Conservation (phyloP, 345 rosid species). For the Ricinus communis region DNA sequence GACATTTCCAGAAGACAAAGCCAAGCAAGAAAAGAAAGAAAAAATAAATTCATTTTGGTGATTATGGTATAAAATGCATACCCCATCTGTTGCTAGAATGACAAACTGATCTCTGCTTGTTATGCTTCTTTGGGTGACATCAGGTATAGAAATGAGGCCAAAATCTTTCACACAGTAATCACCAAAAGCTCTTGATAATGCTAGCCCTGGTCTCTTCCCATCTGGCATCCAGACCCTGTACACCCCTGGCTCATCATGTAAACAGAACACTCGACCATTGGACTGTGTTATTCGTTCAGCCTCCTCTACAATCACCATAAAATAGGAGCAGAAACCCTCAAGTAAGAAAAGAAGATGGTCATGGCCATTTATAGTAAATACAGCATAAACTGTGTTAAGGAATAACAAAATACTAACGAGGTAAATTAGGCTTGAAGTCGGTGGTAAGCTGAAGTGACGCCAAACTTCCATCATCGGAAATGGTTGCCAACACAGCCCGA, state of each 20-base stretch:
- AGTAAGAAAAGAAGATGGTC: background rate
- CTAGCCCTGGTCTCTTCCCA: slow-evolving; percentile 61
- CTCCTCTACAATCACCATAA: slow-evolving; percentile 56
- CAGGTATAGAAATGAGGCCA: slow-evolving; percentile 78
- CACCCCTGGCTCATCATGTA: slow-evolving; percentile 76
- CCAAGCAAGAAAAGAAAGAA: background rate
- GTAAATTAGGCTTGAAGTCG: slow-evolving; percentile 85
- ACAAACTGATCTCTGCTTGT: slow-evolving; percentile 66
- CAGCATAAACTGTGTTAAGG: background rate
- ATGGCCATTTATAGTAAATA: background rate
- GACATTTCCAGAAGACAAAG: no score
- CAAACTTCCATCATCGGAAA: slow-evolving; percentile 47
- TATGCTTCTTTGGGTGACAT: slow-evolving; percentile 55
- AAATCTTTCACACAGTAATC: slow-evolving; percentile 82
- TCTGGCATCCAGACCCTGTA: slow-evolving; percentile 76
- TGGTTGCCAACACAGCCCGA: slow-evolving; percentile 73
- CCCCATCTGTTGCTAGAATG: slow-evolving; percentile 86
- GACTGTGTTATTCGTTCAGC: slow-evolving; percentile 69
- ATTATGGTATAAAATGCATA: no score
- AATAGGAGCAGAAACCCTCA: background rate
- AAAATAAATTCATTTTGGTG: no score
- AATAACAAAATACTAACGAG: slow-evolving; percentile 39
- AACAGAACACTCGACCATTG: slow-evolving; percentile 61
- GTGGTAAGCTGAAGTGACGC: slow-evolving; percentile 75
- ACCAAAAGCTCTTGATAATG: slow-evolving; percentile 81